Base-by-base conservation (phyloP, 2,329 filamentous ascomycete genomes). In the Colletotrichum destructivum region DNA sequence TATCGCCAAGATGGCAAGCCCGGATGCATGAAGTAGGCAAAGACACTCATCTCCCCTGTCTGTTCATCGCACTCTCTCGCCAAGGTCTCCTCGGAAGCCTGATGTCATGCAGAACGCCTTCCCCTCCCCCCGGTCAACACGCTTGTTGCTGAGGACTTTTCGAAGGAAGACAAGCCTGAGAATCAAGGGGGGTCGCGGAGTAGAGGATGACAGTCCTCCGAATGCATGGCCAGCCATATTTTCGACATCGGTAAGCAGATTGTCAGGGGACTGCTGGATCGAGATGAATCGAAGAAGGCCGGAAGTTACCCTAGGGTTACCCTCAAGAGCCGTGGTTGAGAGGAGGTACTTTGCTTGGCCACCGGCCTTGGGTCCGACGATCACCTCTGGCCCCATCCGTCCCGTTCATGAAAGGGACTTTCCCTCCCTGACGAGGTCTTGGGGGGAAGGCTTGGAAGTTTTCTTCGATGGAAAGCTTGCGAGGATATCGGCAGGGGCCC, bases 1-100 rank as follows among this genome's bases (percentile, higher is more conserved):
- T 35, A 69, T 71, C 64, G 69, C 59, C 69, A 71, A 71, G 69
- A 26, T 71, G 69, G 69, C 57, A 71, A 71, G 64, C 69, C 59
- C 59, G 69, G 69, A 71, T 69, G 69, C 64, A 71, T 52, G 69
- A 71, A 52, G 69, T 40, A 71, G 64, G 69, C 65, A 68, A 62
- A 71, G 64, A 71, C 65, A 71, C 57, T 69, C 64, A 55, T 71
- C 52, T 69, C 65, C 69, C 69, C 69, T 71, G 64, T 47, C 47
- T 55, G 57, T 42, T 46, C 59, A 59, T 69, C 40, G 38, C 55
- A 59, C 38, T 62, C 49, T 62, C 49, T 69, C 65, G 69, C 69
- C 69, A 52, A 71, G 69, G 46, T 57, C 21, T 46, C 21, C 38
- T 59, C 57, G 57, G 56, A 69, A 52, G 69, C 64, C 54, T 71